phyloP scores from a whole-genome alignment of 139 green algal species.

The Chlorella ohadii region DNA sequence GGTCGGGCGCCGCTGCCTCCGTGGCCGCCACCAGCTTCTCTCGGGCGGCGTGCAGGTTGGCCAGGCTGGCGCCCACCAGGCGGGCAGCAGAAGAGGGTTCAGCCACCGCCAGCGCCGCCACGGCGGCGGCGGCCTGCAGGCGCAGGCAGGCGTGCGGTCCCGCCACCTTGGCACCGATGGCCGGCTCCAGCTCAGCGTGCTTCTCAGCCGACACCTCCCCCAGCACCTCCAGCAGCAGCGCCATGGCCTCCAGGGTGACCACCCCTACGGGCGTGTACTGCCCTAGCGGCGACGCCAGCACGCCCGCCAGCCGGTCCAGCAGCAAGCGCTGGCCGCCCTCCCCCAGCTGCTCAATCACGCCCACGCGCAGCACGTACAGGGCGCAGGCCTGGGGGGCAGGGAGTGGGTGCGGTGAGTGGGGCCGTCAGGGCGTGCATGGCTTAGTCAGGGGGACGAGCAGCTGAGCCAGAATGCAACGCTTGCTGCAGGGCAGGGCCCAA shows the following conservation, averaged over 20 bases:
- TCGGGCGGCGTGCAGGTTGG: conserved; percentile 29
- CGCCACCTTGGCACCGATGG: conserved; percentile 55
- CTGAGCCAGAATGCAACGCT: no score
- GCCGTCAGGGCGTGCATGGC: not conserved
- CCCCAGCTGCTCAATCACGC: conserved; percentile 75
- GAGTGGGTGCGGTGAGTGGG: not conserved
- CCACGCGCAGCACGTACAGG: conserved; percentile 83
- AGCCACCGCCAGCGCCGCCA: conserved; percentile 71
- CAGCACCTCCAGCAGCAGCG: conserved; percentile 78
- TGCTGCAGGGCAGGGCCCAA: no score
- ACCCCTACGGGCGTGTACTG: conserved; percentile 57
- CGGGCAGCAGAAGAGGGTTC: conserved; percentile 61
- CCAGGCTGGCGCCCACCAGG: conserved; percentile 55
- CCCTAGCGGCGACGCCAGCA: conserved; percentile 45
- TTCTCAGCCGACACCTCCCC: conserved; percentile 71
- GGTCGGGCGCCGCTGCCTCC: conserved; percentile 39
- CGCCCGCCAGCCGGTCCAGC: conserved; percentile 58
- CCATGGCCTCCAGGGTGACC: conserved; percentile 69
- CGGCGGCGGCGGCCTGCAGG: conserved; percentile 68
- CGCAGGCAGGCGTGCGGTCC: conserved; percentile 26
- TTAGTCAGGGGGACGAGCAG: no score
- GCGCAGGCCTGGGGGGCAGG: conserved; percentile 63
- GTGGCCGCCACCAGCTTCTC: conserved; percentile 40
- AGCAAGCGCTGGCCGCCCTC: conserved; percentile 72
- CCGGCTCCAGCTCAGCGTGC: conserved; percentile 51